Percentiles rank a stretch among this genome's conserved stretches.
phyloP scores from a whole-genome alignment of 306 rosid species.

The Carpinus fangiana region DNA sequence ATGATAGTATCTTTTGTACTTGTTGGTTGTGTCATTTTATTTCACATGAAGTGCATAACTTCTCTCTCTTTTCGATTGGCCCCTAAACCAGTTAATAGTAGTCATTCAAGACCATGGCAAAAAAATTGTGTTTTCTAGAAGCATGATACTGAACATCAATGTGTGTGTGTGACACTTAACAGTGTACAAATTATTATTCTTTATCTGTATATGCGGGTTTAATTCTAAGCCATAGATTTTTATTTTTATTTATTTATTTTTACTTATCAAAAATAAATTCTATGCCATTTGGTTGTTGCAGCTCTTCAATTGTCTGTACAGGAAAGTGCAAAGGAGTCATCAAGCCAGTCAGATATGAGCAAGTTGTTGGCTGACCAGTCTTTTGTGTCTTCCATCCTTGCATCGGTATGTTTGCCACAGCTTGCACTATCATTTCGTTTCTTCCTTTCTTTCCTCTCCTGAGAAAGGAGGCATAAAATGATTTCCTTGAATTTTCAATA shows the following conservation, averaged over 20 bases:
- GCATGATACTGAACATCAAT: background rate
- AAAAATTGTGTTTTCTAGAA: background rate
- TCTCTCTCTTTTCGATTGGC: background rate
- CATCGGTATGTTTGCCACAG: constrained; percentile 59
- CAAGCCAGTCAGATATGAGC: constrained; percentile 73
- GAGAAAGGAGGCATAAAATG: constrained; percentile 20
- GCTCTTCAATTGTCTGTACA: constrained; percentile 89
- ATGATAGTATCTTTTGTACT: background rate
- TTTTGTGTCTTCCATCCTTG: constrained; percentile 89
- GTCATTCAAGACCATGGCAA: background rate
- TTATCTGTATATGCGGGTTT: background rate
- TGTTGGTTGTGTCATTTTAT: background rate
- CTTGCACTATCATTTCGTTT: constrained; percentile 7
- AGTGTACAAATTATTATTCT: background rate
- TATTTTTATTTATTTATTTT: too few relatives aligned
- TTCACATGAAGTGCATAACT: background rate
- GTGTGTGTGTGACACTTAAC: background rate
- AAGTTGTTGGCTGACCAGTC: constrained; percentile 92
- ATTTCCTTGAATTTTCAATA: constrained; percentile 7
- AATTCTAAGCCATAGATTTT: background rate
- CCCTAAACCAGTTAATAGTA: background rate
- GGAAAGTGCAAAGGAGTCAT: constrained; percentile 62
- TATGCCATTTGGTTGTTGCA: constrained; percentile 37
- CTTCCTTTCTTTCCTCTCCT: background rate
- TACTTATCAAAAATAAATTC: too few relatives aligned